Conservation (phyloP, 805 yeast genomes). For the Myxozyma kluyveri region DNA sequence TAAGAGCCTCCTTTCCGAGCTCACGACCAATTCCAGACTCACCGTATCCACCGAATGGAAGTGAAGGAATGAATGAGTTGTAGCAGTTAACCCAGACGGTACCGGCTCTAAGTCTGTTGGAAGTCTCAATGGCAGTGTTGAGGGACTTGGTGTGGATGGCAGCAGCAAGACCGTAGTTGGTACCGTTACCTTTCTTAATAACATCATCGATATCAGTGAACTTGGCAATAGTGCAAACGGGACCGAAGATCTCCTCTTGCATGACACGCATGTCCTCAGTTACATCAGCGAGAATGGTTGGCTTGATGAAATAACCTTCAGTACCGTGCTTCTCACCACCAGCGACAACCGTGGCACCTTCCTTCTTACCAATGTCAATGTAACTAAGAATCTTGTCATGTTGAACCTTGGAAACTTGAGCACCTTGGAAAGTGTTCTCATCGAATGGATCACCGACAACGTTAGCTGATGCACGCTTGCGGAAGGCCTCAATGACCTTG, state of each 20-base stretch:
- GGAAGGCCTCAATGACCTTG: conserved; percentile 61
- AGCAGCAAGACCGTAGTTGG: conserved; percentile 84
- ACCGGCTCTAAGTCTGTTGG: conserved; percentile 77
- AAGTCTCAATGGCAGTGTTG: conserved; percentile 70
- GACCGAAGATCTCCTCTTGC: conserved; percentile 92
- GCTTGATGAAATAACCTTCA: conserved; percentile 52
- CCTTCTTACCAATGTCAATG: conserved; percentile 71
- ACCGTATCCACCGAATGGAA: conserved; percentile 82
- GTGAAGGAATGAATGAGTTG: conserved; percentile 65
- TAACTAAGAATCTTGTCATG: conserved; percentile 72
- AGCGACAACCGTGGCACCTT: conserved; percentile 77
- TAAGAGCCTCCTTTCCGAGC: conserved; percentile 69
- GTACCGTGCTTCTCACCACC: conserved; percentile 79
- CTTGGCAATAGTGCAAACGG: conserved; percentile 80
- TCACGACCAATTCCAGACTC: conserved; percentile 80
- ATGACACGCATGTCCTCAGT: conserved; percentile 70
- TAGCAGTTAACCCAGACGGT: conserved; percentile 89
- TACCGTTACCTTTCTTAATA: conserved; percentile 70
- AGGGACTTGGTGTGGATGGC: conserved; percentile 80
- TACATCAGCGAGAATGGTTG: conserved; percentile 85
- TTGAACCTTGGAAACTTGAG: conserved; percentile 83
- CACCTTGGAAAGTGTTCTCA: conserved; percentile 78
- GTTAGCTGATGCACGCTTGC: conserved; percentile 49
- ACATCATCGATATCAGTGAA: conserved; percentile 82
- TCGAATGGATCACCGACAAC: conserved; percentile 82